Conservation (phyloP, 2,329 filamentous ascomycete genomes). For the Sarocladium kiliense region DNA sequence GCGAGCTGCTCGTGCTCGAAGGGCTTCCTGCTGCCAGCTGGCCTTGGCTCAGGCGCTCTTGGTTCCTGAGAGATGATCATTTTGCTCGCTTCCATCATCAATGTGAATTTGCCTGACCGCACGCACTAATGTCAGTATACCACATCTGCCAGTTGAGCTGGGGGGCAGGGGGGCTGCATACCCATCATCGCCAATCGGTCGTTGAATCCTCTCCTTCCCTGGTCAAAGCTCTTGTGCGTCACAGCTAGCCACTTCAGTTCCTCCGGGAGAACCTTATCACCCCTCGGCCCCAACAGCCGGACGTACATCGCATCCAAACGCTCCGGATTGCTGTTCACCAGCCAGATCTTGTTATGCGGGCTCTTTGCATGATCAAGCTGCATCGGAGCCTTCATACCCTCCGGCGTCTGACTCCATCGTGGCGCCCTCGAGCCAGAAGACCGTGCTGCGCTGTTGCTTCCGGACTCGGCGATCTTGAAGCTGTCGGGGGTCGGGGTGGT, state of each 20-base stretch:
- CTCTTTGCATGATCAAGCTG: slow-evolving; percentile 53
- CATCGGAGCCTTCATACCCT: slow-evolving; percentile 65
- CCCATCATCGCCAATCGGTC: slow-evolving; percentile 86
- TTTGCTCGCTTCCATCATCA: slow-evolving; percentile 34
- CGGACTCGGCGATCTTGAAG: slow-evolving; percentile 17
- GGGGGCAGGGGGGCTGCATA: slow-evolving; percentile 34
- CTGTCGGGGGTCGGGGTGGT: slow-evolving; percentile 18
- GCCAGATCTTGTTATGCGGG: slow-evolving; percentile 50
- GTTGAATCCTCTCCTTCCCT: slow-evolving; percentile 90
- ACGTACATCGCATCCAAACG: slow-evolving; percentile 74
- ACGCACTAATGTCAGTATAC: slow-evolving; percentile 11
- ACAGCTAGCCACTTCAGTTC: slow-evolving; percentile 96
- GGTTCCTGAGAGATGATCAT: slow-evolving; percentile 29
- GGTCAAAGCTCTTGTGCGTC: slow-evolving; percentile 97
- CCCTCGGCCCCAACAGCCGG: slow-evolving; percentile 66
- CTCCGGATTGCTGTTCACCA: slow-evolving; percentile 70
- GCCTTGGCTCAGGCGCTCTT: slow-evolving; percentile 35
- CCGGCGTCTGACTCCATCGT: slow-evolving; percentile 67
- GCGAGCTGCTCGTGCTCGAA: slow-evolving; percentile 67
- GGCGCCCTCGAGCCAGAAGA: slow-evolving; percentile 29
- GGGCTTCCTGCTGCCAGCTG: slow-evolving; percentile 47
- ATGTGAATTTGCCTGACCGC: slow-evolving; percentile 27
- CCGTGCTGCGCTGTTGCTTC: background rate
- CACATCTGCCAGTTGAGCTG: background rate
- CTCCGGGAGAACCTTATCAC: slow-evolving; percentile 71